Conservation (phyloP, 495 filamentous ascomycete species). For the Aspergillus panamensis region DNA sequence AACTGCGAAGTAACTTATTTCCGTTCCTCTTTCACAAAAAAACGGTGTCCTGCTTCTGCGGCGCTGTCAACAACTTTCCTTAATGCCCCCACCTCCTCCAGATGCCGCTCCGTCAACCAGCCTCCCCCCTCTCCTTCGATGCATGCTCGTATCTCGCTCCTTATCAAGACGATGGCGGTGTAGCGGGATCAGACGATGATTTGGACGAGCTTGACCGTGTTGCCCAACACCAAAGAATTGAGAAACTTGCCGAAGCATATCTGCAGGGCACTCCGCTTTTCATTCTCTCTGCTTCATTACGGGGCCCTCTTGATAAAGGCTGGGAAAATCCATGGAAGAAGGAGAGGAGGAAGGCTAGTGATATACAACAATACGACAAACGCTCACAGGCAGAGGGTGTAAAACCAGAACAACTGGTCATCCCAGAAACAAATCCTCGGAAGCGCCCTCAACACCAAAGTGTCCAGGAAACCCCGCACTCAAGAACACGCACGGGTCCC, state of each 20-base stretch:
- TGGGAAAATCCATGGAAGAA: constrained; percentile 67
- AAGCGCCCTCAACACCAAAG: constrained; percentile 18
- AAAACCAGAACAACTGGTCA: constrained; percentile 12
- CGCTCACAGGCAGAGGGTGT: neutral
- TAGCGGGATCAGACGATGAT: constrained; percentile 58
- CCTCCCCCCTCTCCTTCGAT: constrained; percentile 41
- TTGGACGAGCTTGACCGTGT: constrained; percentile 44
- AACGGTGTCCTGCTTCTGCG: constrained; percentile 22
- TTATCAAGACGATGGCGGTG: constrained; percentile 39
- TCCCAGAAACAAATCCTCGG: constrained; percentile 25
- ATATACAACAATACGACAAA: neutral
- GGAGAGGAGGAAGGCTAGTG: constrained; percentile 18
- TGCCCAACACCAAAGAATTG: constrained; percentile 54
- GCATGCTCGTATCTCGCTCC: constrained; percentile 44
- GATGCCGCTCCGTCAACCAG: constrained; percentile 39
- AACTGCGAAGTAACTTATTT: constrained; percentile 2
- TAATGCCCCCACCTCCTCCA: constrained; percentile 22
- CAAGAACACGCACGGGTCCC: constrained; percentile 2
- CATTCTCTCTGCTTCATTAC: constrained; percentile 59
- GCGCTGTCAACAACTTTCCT: constrained; percentile 14
- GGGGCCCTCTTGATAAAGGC: constrained; percentile 58
- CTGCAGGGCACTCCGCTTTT: constrained; percentile 54
- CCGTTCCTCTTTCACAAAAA: constrained; percentile 17
- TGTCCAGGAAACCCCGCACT: neutral
- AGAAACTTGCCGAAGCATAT: constrained; percentile 56